These are phyloP conservation scores for Russula sp. DNA, from an alignment of 768 basidiomycete genomes.

Conservation along the genomic window DNA sequence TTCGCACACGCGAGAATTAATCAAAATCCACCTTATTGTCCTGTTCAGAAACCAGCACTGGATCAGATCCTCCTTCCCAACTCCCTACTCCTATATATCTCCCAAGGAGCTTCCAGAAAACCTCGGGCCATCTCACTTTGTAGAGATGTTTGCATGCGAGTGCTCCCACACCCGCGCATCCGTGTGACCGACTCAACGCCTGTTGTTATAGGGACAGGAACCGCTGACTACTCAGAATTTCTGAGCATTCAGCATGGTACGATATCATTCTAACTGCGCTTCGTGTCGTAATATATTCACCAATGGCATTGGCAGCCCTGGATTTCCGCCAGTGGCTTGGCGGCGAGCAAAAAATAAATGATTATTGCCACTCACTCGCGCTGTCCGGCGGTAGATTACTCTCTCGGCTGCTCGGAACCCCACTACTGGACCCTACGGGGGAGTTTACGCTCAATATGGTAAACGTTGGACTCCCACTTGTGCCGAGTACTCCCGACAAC, in stretches of 20 bases:
- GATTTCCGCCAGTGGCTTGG: constrained; percentile 70
- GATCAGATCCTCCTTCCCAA: constrained; percentile 55
- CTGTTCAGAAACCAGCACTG: constrained; percentile 54
- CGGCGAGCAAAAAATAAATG: constrained; percentile 65
- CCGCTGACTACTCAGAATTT: constrained; percentile 48
- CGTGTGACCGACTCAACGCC: neutral
- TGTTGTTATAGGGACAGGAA: constrained; percentile 50
- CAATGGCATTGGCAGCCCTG: constrained; percentile 42
- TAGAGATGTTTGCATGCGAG: constrained; percentile 48
- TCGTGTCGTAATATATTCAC: neutral
- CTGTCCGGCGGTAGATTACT: constrained; percentile 56
- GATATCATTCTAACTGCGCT: constrained; percentile 4
- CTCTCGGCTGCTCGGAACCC: constrained; percentile 55
- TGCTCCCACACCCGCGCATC: constrained; percentile 22
- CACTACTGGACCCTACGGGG: constrained; percentile 48
- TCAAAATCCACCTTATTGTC: neutral
- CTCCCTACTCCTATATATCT: constrained; percentile 46
- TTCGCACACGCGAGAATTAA: neutral
- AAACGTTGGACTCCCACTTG: constrained; percentile 38
- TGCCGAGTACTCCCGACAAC: constrained; percentile 26
- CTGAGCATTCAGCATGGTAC: constrained; percentile 51
- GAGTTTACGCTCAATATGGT: constrained; percentile 72
- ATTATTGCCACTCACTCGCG: constrained; percentile 66
- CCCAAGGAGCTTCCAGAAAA: constrained; percentile 35
- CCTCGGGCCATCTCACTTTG: constrained; percentile 35